Conservation (phyloP, 2,329 filamentous ascomycete species). For the Cladosporium sp. region DNA sequence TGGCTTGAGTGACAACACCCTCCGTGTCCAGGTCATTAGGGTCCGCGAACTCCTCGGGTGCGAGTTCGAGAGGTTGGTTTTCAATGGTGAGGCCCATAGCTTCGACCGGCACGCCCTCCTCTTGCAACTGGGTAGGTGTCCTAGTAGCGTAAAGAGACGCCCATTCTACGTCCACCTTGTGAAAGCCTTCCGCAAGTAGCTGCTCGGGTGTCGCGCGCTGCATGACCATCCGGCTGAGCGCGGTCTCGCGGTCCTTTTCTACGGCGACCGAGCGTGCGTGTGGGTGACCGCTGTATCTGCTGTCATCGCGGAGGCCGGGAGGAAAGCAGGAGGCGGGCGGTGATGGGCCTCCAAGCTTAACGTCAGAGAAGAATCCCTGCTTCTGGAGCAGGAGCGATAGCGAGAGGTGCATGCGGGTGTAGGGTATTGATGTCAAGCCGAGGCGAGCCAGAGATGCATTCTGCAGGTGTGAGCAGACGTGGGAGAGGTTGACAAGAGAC, state of each 20-base stretch:
- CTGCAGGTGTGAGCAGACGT: conserved; percentile 85
- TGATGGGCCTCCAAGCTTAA: conserved; percentile 64
- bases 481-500: conserved; percentile 67
- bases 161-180: conserved; percentile 13
- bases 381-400: conserved; percentile 73
- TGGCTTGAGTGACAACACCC: conserved; percentile 38
- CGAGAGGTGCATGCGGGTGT: conserved; percentile 71
- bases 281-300: conserved; percentile 22
- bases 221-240: conserved; percentile 22
- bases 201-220: conserved; percentile 17
- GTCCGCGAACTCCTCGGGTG: conserved; percentile 20
- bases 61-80: conserved; percentile 23
- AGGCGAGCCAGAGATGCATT: conserved; percentile 82
- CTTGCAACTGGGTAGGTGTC: conserved; percentile 19
- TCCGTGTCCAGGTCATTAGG: conserved; percentile 25
- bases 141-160: conserved; percentile 5
- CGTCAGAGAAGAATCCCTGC: conserved; percentile 71
- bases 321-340: conserved; percentile 42
- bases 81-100: conserved; percentile 27
- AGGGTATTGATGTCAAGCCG: conserved; percentile 74
- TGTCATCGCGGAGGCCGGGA: conserved; percentile 24
- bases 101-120: conserved; percentile 25
- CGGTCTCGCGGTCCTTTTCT: conserved; percentile 20
- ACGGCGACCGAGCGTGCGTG: conserved; percentile 13
- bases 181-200: conserved; percentile 23